These are phyloP conservation scores for Lunularia cruciata DNA, from an alignment of 225 moss, liverwort and hornwort species.

Conservation along the genomic window DNA sequence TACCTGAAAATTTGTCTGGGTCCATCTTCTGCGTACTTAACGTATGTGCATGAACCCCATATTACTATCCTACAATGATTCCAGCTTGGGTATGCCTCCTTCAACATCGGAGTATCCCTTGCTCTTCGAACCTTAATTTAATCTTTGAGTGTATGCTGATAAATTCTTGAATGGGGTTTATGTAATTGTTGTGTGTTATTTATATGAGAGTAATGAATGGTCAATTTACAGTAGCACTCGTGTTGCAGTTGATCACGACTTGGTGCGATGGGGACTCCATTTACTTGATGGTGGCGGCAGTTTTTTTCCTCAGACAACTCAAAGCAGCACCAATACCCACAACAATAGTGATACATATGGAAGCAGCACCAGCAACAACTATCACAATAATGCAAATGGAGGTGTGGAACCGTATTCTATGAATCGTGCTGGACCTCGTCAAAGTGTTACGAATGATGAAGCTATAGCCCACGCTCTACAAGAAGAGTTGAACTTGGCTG, in stretches of 20 bases:
- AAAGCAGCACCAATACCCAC: slow-evolving; percentile 8
- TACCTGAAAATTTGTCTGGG: too few relatives aligned
- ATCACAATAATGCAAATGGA: slow-evolving; percentile 5
- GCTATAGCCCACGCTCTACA: slow-evolving; percentile 65
- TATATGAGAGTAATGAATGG: neutral
- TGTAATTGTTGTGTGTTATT: neutral
- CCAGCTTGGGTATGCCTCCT: too few relatives aligned
- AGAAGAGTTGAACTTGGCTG: slow-evolving; percentile 61
- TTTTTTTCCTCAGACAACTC: slow-evolving; percentile 23
- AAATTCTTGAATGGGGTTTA: neutral
- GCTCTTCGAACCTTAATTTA: too few relatives aligned
- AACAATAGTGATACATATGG: neutral
- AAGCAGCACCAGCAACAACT: slow-evolving; percentile 14
- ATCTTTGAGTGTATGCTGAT: neutral
- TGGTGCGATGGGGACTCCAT: slow-evolving; percentile 50
- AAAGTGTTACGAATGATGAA: slow-evolving; percentile 54
- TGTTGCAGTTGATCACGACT: slow-evolving; percentile 36
- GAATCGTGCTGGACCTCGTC: slow-evolving; percentile 34
- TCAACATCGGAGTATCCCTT: too few relatives aligned
- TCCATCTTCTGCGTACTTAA: too few relatives aligned
- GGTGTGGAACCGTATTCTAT: slow-evolving; percentile 24
- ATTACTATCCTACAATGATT: too few relatives aligned
- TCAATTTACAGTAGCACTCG: neutral
- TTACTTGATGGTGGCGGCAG: slow-evolving; percentile 37
- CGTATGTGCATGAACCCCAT: too few relatives aligned